Percentiles rank a stretch among this genome's conserved stretches.
Conservation (phyloP, 176 grass and related monocot species). For the Musa itinerans region DNA sequence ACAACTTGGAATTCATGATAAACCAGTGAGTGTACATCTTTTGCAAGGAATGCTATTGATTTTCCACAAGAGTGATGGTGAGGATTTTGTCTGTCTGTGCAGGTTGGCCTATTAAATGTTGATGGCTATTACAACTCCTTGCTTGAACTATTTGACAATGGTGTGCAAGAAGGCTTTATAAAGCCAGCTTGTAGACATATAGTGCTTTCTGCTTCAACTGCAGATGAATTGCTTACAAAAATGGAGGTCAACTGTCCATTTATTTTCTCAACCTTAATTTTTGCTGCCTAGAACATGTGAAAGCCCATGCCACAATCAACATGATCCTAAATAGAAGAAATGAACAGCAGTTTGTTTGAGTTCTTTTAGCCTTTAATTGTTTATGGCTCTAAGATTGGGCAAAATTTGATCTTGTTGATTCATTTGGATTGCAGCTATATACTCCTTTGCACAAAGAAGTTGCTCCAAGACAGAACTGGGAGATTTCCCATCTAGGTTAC, state of each 20-base stretch:
- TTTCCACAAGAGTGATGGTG: conserved; percentile 19
- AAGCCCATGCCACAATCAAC: conserved; percentile 6
- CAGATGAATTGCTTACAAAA: conserved; percentile 62
- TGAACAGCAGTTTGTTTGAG: neutral
- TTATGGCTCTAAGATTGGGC: neutral
- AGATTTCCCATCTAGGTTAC: conserved; percentile 61
- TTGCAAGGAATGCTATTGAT: conserved; percentile 3
- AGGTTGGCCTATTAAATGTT: conserved; percentile 79
- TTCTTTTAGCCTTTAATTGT: neutral
- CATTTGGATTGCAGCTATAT: conserved; percentile 49
- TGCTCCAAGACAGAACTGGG: conserved; percentile 62
- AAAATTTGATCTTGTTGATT: neutral
- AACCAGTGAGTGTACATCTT: conserved; percentile 51
- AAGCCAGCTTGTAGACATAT: conserved; percentile 69
- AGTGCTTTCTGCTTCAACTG: conserved; percentile 68
- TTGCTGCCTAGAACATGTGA: conserved; percentile 8
- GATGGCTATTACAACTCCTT: conserved; percentile 96
- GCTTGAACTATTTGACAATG: conserved; percentile 81
- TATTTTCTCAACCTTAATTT: neutral
- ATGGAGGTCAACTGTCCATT: conserved; percentile 58
- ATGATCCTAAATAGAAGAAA: conserved; percentile 9
- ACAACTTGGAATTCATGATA: conserved; percentile 91
- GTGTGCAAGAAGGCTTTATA: conserved; percentile 79
- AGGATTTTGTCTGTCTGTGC: conserved; percentile 16
- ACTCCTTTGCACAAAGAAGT: conserved; percentile 66